A percentile compares a stretch with the other conserved stretches of the same genome.
Conservation (phyloP, 2,329 filamentous ascomycete species). For the Colletotrichum australisinense region DNA sequence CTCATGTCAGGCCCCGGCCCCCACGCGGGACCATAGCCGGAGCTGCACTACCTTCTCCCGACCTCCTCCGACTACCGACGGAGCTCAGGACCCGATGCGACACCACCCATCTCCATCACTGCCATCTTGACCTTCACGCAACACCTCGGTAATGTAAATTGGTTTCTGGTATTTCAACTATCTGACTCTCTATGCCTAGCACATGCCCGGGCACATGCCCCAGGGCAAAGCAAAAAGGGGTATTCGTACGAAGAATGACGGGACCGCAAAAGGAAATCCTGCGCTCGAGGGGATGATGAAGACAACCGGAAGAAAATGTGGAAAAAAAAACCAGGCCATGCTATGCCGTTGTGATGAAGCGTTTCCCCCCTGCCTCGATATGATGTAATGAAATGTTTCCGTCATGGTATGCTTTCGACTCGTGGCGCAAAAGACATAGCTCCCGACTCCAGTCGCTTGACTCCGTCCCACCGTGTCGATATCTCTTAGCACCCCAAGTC, state of each 20-base stretch:
- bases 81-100: not conserved
- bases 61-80: not conserved
- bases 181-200: not conserved
- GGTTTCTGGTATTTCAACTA: conserved; percentile 2
- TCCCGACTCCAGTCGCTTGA: conserved; percentile 21
- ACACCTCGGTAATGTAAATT: not conserved
- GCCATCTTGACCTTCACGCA: not conserved
- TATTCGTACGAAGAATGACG: conserved; percentile 21
- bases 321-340: not conserved
- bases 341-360: conserved; percentile 3
- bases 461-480: not conserved
- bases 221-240: conserved; percentile 2
- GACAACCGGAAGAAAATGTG: not conserved
- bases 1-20: not conserved
- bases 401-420: conserved; percentile 21
- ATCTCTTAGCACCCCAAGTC: not conserved
- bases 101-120: not conserved
- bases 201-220: not conserved
- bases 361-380: not conserved
- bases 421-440: conserved; percentile 11
- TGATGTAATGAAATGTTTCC: conserved; percentile 20
- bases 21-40: not conserved
- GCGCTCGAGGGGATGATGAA: not conserved
- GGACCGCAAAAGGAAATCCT: not conserved
- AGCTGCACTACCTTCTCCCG: not conserved